phyloP scores from a whole-genome alignment of 768 basidiomycete species.

The Trametopsis cervina region DNA sequence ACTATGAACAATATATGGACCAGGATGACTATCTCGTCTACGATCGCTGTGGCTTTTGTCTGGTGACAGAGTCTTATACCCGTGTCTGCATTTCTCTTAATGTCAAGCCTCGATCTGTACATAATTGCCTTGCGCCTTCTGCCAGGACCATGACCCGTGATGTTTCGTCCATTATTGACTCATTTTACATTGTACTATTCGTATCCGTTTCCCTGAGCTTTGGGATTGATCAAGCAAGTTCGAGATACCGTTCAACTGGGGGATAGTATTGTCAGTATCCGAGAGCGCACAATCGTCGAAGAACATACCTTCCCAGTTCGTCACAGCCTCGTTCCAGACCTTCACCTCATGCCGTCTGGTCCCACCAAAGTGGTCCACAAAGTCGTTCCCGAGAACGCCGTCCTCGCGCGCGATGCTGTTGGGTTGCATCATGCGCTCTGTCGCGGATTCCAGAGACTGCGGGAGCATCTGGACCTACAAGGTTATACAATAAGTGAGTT shows the following conservation, averaged over 20 bases:
- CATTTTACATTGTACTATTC: too few relatives aligned
- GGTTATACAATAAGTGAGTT: too few relatives aligned
- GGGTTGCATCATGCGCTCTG: conserved; percentile 68
- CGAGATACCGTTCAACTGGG: conserved; percentile 80
- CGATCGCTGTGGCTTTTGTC: too few relatives aligned
- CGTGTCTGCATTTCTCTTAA: too few relatives aligned
- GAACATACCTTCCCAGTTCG: conserved; percentile 83
- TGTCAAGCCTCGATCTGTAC: too few relatives aligned
- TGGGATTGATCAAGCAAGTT: conserved; percentile 56
- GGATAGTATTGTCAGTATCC: conserved; percentile 4
- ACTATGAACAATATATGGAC: too few relatives aligned
- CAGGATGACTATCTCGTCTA: too few relatives aligned
- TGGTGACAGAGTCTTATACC: too few relatives aligned
- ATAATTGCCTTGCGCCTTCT: too few relatives aligned
- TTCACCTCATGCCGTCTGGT: conserved; percentile 91
- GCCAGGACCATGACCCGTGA: too few relatives aligned
- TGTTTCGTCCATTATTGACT: too few relatives aligned
- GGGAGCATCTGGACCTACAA: conserved; percentile 69
- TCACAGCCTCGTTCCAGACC: conserved; percentile 84
- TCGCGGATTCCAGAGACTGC: conserved; percentile 72
- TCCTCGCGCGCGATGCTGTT: conserved; percentile 77
- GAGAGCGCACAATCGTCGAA: not conserved
- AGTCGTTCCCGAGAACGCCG: conserved; percentile 72
- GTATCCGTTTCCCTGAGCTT: too few relatives aligned
- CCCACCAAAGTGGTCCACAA: conserved; percentile 92